phyloP scores from a whole-genome alignment of 768 basidiomycete species.

The Leccinum uliginosum region DNA sequence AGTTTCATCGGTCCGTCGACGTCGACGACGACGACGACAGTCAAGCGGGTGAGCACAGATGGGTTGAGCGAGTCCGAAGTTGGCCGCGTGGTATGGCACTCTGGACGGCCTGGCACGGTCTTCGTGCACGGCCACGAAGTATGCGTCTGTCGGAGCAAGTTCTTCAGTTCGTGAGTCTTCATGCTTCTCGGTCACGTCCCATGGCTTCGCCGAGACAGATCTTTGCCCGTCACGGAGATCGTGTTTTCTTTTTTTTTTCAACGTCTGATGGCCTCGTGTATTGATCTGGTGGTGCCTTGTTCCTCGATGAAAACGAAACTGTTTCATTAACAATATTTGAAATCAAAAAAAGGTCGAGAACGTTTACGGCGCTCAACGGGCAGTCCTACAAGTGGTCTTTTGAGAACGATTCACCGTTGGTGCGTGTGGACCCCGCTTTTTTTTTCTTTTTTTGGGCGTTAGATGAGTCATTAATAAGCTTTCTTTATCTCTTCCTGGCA shows the following conservation, averaged over 20 bases:
- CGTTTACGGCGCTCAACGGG: slow-evolving; percentile 32
- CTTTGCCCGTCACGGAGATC: neutral
- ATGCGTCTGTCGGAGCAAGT: slow-evolving; percentile 20
- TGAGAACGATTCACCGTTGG: slow-evolving; percentile 29
- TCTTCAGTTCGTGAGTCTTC: slow-evolving; percentile 29
- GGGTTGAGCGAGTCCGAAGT: slow-evolving; percentile 24
- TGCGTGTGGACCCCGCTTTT: slow-evolving; percentile 6
- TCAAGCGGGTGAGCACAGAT: slow-evolving; percentile 24
- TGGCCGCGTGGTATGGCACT: slow-evolving; percentile 29
- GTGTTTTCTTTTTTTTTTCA: neutral
- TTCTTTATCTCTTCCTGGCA: neutral
- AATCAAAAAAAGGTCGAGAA: slow-evolving; percentile 25
- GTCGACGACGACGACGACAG: slow-evolving; percentile 16
- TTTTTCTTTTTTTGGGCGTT: neutral
- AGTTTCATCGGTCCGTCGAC: slow-evolving; percentile 8
- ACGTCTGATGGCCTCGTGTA: neutral
- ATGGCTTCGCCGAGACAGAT: neutral
- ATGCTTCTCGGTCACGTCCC: neutral
- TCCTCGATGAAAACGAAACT: neutral
- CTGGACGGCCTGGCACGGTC: slow-evolving; percentile 25
- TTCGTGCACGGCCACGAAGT: slow-evolving; percentile 27
- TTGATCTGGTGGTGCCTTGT: neutral
- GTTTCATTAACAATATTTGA: neutral
- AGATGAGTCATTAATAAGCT: neutral
- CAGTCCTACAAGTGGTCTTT: slow-evolving; percentile 34